Conservation (phyloP, 345 rosid genomes). For the Ailanthus altissimus region DNA sequence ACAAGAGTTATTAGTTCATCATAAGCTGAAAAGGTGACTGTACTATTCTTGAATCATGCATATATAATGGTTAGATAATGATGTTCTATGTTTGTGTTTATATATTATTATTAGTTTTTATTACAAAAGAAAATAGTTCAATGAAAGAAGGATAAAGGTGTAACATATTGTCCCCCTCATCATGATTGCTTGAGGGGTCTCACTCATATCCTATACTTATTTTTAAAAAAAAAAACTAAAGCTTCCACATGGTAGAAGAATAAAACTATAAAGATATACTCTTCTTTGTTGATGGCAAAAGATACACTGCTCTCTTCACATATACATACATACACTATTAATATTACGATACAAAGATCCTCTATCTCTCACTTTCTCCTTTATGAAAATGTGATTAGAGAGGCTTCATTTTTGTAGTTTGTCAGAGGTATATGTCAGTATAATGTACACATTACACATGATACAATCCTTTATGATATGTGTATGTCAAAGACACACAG, state of each 20-base stretch:
- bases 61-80: not conserved
- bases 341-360: not conserved
- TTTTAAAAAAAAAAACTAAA: not conserved
- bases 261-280: constrained; percentile 22
- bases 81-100: not conserved
- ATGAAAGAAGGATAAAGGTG: constrained; percentile 17
- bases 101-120: not conserved
- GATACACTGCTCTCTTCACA: constrained; percentile 1
- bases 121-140: not conserved
- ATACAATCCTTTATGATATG: not conserved
- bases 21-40: constrained; percentile 21
- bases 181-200: constrained; percentile 29
- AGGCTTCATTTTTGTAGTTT: constrained; percentile 6
- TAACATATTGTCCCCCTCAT: not conserved
- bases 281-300: constrained; percentile 34
- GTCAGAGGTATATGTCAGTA: constrained; percentile 13
- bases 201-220: constrained; percentile 1
- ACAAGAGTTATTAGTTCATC: constrained; percentile 17
- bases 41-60: constrained; percentile 10
- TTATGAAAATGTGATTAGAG: constrained; percentile 5
- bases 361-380: not conserved
- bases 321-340: not conserved
- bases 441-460: constrained; percentile 17
- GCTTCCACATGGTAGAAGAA: constrained; percentile 34
- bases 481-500: not conserved